Evolutionary conservation across 1,284 basidiomycete genomes (phyloP).

Genomic region (Cutaneotrichosporon sp.): DNA sequence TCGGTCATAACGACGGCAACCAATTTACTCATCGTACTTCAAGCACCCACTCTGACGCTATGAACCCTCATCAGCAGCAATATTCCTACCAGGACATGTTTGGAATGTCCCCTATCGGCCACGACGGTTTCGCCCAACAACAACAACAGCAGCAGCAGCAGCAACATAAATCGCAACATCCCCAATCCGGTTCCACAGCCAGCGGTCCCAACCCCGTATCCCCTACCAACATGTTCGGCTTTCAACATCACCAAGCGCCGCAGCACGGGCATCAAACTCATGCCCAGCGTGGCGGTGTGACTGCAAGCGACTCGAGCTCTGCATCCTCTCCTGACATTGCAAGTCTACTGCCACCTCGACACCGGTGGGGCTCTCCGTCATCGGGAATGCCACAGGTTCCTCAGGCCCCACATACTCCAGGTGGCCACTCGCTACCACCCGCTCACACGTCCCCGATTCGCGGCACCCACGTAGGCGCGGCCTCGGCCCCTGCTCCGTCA

Average conservation of each 20-base stretch:
- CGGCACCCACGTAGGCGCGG: background rate
- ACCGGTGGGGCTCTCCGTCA: background rate
- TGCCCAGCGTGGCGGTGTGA: too few species aligned
- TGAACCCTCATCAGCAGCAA: background rate
- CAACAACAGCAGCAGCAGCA: background rate
- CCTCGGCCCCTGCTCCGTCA: background rate
- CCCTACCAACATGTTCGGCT: background rate
- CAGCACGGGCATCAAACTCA: background rate
- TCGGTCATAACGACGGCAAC: background rate
- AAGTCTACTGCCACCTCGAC: background rate
- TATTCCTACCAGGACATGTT: background rate
- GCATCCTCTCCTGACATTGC: constrained; percentile 2
- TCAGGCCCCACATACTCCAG: background rate
- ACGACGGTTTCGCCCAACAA: background rate
- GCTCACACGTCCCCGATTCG: background rate
- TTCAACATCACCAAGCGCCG: background rate
- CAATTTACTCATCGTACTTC: background rate
- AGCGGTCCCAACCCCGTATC: background rate
- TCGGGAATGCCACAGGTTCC: background rate
- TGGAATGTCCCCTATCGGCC: background rate
- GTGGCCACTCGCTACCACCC: background rate
- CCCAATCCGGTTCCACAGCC: background rate
- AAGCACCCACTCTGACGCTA: background rate
- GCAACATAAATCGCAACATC: background rate
- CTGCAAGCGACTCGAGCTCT: background rate